Percentiles rank a stretch among this genome's conserved stretches.
These are phyloP conservation scores for Silene noctiflora DNA, from an alignment of 179 eudicot genomes.

Conservation along the genomic window DNA sequence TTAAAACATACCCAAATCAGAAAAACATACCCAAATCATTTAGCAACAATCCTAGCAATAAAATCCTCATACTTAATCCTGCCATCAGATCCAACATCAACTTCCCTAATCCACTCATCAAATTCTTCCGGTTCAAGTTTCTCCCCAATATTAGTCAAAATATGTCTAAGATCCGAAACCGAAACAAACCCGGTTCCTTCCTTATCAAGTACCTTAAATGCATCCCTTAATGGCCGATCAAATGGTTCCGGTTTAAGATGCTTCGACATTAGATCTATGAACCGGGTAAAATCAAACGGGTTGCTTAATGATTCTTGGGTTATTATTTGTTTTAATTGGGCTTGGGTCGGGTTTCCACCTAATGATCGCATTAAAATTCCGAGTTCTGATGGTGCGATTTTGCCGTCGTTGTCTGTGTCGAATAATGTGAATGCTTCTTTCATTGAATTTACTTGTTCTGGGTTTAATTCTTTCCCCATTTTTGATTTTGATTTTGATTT, in stretches of 20 bases:
- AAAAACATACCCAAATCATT: conserved; percentile 30
- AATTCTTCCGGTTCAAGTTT: conserved; percentile 82
- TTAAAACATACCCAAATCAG: conserved; percentile 21
- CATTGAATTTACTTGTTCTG: conserved; percentile 66
- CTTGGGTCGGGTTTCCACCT: conserved; percentile 85
- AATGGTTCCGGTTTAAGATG: conserved; percentile 82
- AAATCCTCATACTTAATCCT: conserved; percentile 67
- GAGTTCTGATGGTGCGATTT: conserved; percentile 72
- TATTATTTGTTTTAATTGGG: conserved; percentile 59
- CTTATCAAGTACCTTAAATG: conserved; percentile 71
- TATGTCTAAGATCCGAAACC: conserved; percentile 67
- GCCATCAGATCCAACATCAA: conserved; percentile 80
- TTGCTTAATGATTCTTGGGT: conserved; percentile 45
- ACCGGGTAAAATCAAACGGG: conserved; percentile 61
- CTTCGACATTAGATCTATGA: conserved; percentile 67
- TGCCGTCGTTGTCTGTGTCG: conserved; percentile 82
- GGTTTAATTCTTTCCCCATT: conserved; percentile 69
- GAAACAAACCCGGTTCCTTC: conserved; percentile 64
- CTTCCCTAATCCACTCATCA: conserved; percentile 91
- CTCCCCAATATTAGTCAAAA: conserved; percentile 73
- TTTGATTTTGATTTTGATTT: background rate
- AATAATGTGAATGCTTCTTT: conserved; percentile 73
- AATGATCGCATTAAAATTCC: conserved; percentile 82
- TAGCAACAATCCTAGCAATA: conserved; percentile 75
- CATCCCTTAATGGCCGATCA: conserved; percentile 67